Conservation (phyloP, 805 yeast species). For the Metschnikowia continentalis region DNA sequence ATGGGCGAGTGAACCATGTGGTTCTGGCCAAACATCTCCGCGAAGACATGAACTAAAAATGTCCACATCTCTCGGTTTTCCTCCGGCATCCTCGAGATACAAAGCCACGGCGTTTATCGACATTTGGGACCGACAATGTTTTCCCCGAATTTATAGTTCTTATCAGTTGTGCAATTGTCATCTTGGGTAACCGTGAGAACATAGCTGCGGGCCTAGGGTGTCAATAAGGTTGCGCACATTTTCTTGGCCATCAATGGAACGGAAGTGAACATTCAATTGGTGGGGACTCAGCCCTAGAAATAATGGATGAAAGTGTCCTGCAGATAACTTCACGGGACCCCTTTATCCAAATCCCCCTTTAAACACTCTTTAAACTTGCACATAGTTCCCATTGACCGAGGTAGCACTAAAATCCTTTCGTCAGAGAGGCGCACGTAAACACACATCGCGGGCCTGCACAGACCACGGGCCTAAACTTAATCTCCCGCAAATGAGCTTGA, state of each 20-base stretch:
- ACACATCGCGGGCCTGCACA: conserved; percentile 4
- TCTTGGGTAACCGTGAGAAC: not conserved
- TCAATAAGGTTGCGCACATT: not conserved
- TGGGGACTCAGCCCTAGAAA: not conserved
- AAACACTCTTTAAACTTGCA: not conserved
- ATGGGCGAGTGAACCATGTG: not conserved
- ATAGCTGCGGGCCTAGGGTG: not conserved
- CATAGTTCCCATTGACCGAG: not conserved
- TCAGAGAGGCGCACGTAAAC: not conserved
- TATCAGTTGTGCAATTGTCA: too few species aligned
- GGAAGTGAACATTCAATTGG: not conserved
- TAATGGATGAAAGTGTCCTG: too few species aligned
- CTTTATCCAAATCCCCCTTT: too few species aligned
- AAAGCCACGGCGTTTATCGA: too few species aligned
- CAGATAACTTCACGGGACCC: too few species aligned
- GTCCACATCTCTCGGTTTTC: too few species aligned
- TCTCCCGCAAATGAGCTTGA: conserved; percentile 17
- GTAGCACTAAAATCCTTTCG: not conserved
- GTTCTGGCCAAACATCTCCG: not conserved
- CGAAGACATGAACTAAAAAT: too few species aligned
- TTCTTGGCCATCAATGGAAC: not conserved
- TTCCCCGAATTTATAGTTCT: too few species aligned
- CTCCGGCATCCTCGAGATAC: too few species aligned
- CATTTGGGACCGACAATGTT: not conserved
- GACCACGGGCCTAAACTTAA: not conserved